Evolutionary conservation across 345 rosid genomes (phyloP), one percentile per base, ranked within the genome.

Genomic region (Citrus glauca): DNA sequence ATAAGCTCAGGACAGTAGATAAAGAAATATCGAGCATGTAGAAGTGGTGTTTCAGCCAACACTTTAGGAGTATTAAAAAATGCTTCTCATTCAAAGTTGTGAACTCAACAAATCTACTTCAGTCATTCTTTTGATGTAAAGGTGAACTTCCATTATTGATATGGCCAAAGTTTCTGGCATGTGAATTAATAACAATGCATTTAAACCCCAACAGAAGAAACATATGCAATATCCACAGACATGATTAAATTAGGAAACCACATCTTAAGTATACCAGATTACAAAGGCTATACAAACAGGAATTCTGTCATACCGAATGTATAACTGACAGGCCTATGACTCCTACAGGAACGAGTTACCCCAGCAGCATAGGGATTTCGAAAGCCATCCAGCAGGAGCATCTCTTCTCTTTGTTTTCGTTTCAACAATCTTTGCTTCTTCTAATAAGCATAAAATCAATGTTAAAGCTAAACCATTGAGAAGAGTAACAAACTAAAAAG

Each of bases 371-470:
- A 82, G 75, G 84, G 79, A 69, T 62, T 77, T 83, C 77, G 75
- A 37, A 77, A 81, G 68, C 71, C 85, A 81, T 69, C 86, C 66
- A 66, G 20, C 33, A 88, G 82, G 33, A 80, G 84, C 87, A 55
- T 87, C 79, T 88, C 92, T 82, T 88, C 86, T 85, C 82, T 88
- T 82, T 85, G 78, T 83, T 87, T 89, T 74, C 62, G 83, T 76
- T 89, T 89, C 38, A 89, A 77, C 55, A 83, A 90, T 82, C 88
- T 87, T 75, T 94, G 94, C 83, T 89, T 93, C 74, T 86, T 93
- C 98, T 93, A 84, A 81, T 73, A 80, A 77, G 55, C 65, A 48
- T 24, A 73, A 68, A 27, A 80, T 56, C 66, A 25, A 10, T 67
- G 55, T 71, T 59, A 76, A 16, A n/a, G 65, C 65, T 50, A 32